phyloP scores from a whole-genome alignment of 768 basidiomycete species.

The Podaxis sp. region DNA sequence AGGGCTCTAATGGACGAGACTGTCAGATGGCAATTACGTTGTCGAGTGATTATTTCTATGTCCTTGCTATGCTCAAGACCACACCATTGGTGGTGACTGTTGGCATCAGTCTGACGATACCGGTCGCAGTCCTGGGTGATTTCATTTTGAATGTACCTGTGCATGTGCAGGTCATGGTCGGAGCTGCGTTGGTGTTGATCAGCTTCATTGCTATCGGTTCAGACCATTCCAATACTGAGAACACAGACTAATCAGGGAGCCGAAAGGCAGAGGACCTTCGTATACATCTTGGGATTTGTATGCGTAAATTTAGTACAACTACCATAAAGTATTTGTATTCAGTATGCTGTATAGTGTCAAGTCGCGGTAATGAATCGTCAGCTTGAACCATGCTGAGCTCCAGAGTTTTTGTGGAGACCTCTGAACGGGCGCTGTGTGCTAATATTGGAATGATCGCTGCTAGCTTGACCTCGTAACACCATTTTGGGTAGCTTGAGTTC shows the following conservation, averaged over 20 bases:
- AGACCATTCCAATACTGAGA: conserved; percentile 25
- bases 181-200: conserved; percentile 73
- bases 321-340: no score
- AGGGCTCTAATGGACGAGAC: neutral
- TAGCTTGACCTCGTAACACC: neutral
- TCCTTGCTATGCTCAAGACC: conserved; percentile 94
- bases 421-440: neutral
- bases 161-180: conserved; percentile 60
- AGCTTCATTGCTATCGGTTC: conserved; percentile 58
- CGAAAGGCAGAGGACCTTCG: neutral
- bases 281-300: neutral
- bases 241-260: neutral
- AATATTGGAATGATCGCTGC: neutral
- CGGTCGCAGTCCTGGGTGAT: conserved; percentile 86
- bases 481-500: neutral
- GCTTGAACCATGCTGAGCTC: no score
- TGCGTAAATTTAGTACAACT: neutral
- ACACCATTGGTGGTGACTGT: conserved; percentile 92
- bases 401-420: no score
- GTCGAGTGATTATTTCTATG: conserved; percentile 83
- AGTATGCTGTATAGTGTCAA: no score
- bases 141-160: conserved; percentile 38
- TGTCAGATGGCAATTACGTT: conserved; percentile 79
- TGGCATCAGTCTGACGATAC: conserved; percentile 92
- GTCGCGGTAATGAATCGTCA: no score